phyloP scores from a whole-genome alignment of 2,329 filamentous ascomycete species.

The Salinomyces thailandicus region DNA sequence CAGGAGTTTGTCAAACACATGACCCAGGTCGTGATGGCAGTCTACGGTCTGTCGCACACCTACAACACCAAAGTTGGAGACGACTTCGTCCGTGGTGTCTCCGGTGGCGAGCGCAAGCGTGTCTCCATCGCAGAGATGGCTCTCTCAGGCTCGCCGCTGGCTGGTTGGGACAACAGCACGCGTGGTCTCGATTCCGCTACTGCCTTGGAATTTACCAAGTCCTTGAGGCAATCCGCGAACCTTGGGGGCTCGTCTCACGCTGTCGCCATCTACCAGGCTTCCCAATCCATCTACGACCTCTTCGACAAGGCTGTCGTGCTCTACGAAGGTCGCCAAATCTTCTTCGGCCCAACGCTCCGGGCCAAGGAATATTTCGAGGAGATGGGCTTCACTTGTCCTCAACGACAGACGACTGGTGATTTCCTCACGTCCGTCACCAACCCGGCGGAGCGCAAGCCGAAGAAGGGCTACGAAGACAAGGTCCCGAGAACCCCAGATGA shows the following conservation, averaged over 20 bases:
- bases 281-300: conserved; percentile 46
- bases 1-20: conserved; percentile 38
- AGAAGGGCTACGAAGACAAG: conserved; percentile 48
- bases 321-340: conserved; percentile 69
- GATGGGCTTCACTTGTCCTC: conserved; percentile 58
- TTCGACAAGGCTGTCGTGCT: conserved; percentile 68
- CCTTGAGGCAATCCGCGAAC: conserved; percentile 42
- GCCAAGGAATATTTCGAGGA: conserved; percentile 57
- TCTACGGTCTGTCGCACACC: conserved; percentile 46
- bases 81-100: conserved; percentile 52
- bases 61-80: conserved; percentile 46
- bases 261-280: conserved; percentile 49
- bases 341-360: conserved; percentile 52
- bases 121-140: conserved; percentile 49
- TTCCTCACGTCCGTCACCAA: conserved; percentile 62
- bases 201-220: conserved; percentile 48
- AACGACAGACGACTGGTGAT: conserved; percentile 57
- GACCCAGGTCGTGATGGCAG: conserved; percentile 42
- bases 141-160: conserved; percentile 30
- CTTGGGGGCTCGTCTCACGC: conserved; percentile 40
- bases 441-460: conserved; percentile 46
- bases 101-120: conserved; percentile 44
- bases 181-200: conserved; percentile 46
- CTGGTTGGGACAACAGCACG: conserved; percentile 38
- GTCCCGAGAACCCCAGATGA: conserved; percentile 61